Conservation (phyloP, 164 flowering plant species). For the Euptelea pleiosperma region DNA sequence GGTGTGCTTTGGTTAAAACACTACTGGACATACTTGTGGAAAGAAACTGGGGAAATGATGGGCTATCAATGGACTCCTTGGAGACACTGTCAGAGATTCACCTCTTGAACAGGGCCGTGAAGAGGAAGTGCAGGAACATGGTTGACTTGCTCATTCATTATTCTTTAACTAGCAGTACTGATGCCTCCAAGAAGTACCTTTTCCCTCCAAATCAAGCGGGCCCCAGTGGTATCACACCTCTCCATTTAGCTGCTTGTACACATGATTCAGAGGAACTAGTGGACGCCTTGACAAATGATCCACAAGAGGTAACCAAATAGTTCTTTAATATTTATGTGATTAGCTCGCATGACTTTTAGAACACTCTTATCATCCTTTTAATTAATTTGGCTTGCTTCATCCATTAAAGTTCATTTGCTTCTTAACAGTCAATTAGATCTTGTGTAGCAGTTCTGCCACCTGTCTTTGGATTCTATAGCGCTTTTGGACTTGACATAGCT, state of each 20-base stretch:
- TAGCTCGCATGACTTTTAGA: too few relatives aligned
- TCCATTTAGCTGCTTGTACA: constrained; percentile 82
- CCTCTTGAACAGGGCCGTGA: constrained; percentile 76
- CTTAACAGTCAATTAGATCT: too few relatives aligned
- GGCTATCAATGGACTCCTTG: constrained; percentile 33
- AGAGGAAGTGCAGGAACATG: constrained; percentile 62
- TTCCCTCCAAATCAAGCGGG: constrained; percentile 68
- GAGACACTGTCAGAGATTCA: constrained; percentile 56
- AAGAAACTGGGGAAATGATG: constrained; percentile 29
- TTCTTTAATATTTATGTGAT: constrained; percentile 25
- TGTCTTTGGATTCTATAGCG: background rate
- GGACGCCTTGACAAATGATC: constrained; percentile 79
- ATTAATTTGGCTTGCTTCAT: too few relatives aligned
- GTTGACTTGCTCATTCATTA: constrained; percentile 68
- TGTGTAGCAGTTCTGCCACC: constrained; percentile 51
- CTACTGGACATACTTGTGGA: constrained; percentile 64
- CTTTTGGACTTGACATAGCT: background rate
- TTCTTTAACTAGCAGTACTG: constrained; percentile 22
- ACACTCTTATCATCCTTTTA: too few relatives aligned
- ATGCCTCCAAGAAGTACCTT: constrained; percentile 39
- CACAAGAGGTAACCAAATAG: constrained; percentile 56
- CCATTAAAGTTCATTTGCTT: too few relatives aligned
- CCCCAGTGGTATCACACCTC: constrained; percentile 79
- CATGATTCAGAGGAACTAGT: constrained; percentile 56
- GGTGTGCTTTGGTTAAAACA: constrained; percentile 55